Evolutionary conservation across 441 rosid genomes (phyloP).

Genomic region (Corymbia citriodora): DNA sequence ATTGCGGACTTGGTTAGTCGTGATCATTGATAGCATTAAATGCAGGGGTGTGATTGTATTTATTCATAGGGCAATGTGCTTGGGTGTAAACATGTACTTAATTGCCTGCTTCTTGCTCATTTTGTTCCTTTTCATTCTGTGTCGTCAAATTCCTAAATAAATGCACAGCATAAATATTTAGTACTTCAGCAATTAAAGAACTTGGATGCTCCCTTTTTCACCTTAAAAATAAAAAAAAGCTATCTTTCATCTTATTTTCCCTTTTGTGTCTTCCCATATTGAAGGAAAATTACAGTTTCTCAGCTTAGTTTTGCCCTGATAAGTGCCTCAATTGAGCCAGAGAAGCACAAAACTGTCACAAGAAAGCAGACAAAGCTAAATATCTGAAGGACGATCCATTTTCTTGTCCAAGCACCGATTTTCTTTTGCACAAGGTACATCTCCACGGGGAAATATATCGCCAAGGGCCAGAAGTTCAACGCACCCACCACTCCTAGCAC

Average conservation of each 20-base stretch:
- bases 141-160: not conserved
- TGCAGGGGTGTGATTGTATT: not conserved
- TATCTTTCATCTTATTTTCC: not conserved
- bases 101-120: not conserved
- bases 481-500: not conserved
- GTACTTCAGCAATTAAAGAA: not conserved
- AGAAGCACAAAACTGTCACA: not conserved
- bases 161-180: not conserved
- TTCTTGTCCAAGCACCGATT: not conserved
- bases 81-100: too few species aligned
- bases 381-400: not conserved
- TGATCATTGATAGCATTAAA: not conserved
- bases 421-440: not conserved
- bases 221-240: not conserved
- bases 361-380: not conserved
- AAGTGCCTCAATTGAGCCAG: not conserved
- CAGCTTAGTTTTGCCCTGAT: not conserved
- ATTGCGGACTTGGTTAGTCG: not conserved
- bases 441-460: not conserved
- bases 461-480: not conserved
- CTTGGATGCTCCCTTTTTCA: not conserved
- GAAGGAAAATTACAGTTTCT: not conserved
- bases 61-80: not conserved
- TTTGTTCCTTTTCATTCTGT: not conserved
- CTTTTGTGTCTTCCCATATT: not conserved